Percentiles rank a stretch among this genome's conserved stretches.
Evolutionary conservation across 306 rosid species (phyloP).

Genomic region (Vicia sativa): DNA sequence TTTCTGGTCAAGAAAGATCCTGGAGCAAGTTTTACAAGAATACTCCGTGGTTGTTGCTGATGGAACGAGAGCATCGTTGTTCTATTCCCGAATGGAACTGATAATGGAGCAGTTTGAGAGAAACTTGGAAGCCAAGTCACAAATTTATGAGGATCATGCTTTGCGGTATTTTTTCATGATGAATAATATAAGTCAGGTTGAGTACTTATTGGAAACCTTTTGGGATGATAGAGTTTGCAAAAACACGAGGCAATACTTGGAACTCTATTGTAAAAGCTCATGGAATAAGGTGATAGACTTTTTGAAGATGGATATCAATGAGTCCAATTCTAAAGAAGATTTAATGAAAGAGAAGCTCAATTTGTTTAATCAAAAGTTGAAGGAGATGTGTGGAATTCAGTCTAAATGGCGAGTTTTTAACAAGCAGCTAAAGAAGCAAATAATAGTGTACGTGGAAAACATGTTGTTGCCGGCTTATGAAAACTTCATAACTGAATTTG

Average conservation of each 20-base stretch:
- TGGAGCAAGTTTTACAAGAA: background rate
- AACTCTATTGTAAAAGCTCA: background rate
- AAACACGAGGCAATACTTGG: background rate
- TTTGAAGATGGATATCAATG: background rate
- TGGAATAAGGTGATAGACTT: background rate
- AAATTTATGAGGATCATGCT: slow-evolving; percentile 55
- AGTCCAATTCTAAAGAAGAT: background rate
- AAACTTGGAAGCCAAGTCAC: slow-evolving; percentile 67
- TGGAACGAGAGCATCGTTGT: slow-evolving; percentile 31
- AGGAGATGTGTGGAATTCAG: background rate
- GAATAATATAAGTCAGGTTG: too few species aligned
- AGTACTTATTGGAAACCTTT: background rate
- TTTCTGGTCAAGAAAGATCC: background rate
- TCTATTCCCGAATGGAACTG: slow-evolving; percentile 60
- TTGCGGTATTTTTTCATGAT: slow-evolving; percentile 39
- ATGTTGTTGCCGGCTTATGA: too few species aligned
- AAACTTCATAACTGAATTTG: too few species aligned
- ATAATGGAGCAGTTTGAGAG: slow-evolving; percentile 65
- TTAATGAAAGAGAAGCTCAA: background rate
- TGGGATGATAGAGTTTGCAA: background rate
- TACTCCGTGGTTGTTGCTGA: slow-evolving; percentile 44
- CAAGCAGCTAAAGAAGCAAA: background rate
- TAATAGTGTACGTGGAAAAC: too few species aligned
- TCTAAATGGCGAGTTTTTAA: background rate
- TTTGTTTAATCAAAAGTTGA: background rate